Evolutionary conservation across 495 filamentous ascomycete genomes (phyloP).

Genomic region (Podospora comata): DNA sequence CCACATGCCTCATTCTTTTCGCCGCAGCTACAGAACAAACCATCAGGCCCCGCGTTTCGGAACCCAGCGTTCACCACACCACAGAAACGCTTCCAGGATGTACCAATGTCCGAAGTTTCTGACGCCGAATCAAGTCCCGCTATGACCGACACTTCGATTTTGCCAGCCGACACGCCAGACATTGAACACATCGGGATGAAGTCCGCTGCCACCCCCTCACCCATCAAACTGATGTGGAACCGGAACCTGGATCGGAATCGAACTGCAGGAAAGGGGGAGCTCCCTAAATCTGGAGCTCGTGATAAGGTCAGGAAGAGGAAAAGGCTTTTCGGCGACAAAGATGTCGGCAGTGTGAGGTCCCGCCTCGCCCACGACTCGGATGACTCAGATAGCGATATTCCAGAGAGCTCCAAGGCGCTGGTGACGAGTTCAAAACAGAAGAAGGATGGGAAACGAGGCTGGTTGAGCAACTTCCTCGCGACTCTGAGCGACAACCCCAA

Average conservation of each 20-base stretch:
- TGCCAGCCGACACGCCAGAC: slow-evolving; percentile 46
- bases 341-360: slow-evolving; percentile 43
- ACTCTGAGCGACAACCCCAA: slow-evolving; percentile 75
- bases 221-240: slow-evolving; percentile 36
- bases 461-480: slow-evolving; percentile 57
- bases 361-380: slow-evolving; percentile 50
- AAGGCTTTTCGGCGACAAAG: slow-evolving; percentile 39
- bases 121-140: slow-evolving; percentile 80
- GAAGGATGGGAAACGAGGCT: slow-evolving; percentile 32
- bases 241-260: slow-evolving; percentile 44
- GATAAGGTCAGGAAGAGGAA: slow-evolving; percentile 49
- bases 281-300: slow-evolving; percentile 29
- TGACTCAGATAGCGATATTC: slow-evolving; percentile 51
- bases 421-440: not conserved
- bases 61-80: slow-evolving; percentile 77
- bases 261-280: slow-evolving; percentile 46
- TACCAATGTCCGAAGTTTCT: slow-evolving; percentile 62
- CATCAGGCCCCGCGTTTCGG: slow-evolving; percentile 52
- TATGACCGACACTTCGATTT: slow-evolving; percentile 62
- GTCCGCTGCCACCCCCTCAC: slow-evolving; percentile 42
- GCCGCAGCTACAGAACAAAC: slow-evolving; percentile 32
- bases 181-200: slow-evolving; percentile 34
- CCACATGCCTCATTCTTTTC: slow-evolving; percentile 39
- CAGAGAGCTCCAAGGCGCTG: slow-evolving; percentile 16
- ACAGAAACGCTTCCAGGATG: slow-evolving; percentile 63